Percentiles rank a stretch among this genome's conserved stretches.
These are phyloP conservation scores for Aleurites moluccanus DNA, from an alignment of 441 rosid genomes.

Conservation along the genomic window DNA sequence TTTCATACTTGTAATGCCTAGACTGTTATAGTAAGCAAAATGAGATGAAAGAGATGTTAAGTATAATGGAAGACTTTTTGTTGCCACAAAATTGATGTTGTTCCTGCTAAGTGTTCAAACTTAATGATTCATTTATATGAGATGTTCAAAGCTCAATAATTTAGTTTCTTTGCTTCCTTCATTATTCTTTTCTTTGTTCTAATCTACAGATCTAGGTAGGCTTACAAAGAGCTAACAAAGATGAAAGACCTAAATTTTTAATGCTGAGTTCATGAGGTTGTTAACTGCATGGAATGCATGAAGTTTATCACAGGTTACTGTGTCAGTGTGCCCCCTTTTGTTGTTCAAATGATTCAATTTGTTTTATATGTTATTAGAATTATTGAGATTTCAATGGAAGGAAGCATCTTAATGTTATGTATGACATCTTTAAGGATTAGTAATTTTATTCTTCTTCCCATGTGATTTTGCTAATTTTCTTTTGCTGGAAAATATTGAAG, in stretches of 20 bases:
- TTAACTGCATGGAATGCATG: not conserved
- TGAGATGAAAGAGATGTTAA: not conserved
- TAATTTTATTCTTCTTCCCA: not conserved
- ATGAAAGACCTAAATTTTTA: too few species aligned
- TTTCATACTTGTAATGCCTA: not conserved
- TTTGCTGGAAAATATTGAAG: not conserved
- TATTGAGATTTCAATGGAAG: not conserved
- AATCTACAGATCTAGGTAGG: not conserved
- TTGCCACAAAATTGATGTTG: not conserved
- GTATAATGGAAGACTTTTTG: not conserved
- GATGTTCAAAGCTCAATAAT: not conserved
- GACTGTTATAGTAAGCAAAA: not conserved
- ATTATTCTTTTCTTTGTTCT: not conserved
- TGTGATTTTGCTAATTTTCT: not conserved
- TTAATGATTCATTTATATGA: not conserved
- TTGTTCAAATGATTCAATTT: conserved; percentile 1
- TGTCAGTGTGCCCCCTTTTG: not conserved
- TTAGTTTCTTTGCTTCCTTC: not conserved
- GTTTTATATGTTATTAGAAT: not conserved
- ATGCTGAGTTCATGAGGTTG: not conserved
- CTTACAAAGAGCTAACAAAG: not conserved
- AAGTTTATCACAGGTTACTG: not conserved
- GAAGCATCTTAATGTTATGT: not conserved
- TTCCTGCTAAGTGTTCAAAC: not conserved
- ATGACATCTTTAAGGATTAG: not conserved